phyloP scores from a whole-genome alignment of 306 rosid species.

The Senna siamea region DNA sequence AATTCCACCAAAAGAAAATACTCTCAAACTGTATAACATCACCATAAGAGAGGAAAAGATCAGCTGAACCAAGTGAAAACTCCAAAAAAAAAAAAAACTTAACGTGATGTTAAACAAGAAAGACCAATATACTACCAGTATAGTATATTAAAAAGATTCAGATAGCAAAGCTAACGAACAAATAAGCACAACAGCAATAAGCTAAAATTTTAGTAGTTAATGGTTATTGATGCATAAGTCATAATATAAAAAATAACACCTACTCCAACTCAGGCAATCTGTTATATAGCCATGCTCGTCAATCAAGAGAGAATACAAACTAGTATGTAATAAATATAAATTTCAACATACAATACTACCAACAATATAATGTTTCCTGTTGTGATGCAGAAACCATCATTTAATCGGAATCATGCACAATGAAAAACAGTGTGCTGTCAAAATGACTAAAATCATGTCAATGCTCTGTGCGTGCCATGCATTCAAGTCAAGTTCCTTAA shows the following conservation, averaged over 20 bases:
- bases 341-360: background rate
- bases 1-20: conserved; percentile 64
- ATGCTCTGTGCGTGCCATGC: background rate
- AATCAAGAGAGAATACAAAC: conserved; percentile 17
- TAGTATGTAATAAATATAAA: background rate
- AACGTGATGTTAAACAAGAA: conserved; percentile 12
- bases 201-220: background rate
- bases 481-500: too few species aligned
- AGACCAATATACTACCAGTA: conserved; percentile 4
- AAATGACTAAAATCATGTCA: background rate
- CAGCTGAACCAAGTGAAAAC: conserved; percentile 36
- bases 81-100: conserved; percentile 8
- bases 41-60: conserved; percentile 16
- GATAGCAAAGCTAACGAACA: conserved; percentile 25
- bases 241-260: background rate
- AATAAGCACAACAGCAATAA: conserved; percentile 29
- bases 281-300: conserved; percentile 12
- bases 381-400: background rate
- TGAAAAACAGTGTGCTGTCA: background rate
- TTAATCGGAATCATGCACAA: too few species aligned
- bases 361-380: background rate
- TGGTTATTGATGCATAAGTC: conserved; percentile 7
- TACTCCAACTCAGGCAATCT: background rate
- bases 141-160: background rate
- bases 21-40: conserved; percentile 60